Evolutionary conservation across 768 basidiomycete species (phyloP).

Genomic region (Austroboletus festivus): DNA sequence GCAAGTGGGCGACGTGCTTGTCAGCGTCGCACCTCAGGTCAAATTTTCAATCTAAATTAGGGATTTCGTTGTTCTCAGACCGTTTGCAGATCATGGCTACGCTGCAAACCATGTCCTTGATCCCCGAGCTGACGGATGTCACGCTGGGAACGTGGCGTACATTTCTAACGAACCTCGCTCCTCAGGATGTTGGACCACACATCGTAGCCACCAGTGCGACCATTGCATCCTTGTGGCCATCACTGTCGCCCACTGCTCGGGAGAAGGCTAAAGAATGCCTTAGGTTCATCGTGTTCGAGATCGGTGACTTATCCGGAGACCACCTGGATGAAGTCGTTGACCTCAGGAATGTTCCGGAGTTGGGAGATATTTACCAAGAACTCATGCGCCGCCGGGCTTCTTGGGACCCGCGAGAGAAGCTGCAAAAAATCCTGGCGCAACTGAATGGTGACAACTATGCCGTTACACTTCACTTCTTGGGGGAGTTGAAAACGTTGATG

Average conservation of each 20-base stretch:
- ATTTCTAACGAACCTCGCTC: slow-evolving; percentile 67
- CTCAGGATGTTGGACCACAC: slow-evolving; percentile 74
- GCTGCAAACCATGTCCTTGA: slow-evolving; percentile 81
- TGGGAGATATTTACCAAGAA: slow-evolving; percentile 41
- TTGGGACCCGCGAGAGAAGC: slow-evolving; percentile 51
- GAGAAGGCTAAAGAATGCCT: slow-evolving; percentile 57
- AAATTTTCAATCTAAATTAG: slow-evolving; percentile 10
- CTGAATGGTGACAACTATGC: slow-evolving; percentile 75
- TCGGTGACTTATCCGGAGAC: slow-evolving; percentile 49
- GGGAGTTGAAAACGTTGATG: slow-evolving; percentile 73
- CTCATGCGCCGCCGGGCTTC: slow-evolving; percentile 44
- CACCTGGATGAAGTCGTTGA: slow-evolving; percentile 80
- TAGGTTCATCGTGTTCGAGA: slow-evolving; percentile 64
- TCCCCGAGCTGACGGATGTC: slow-evolving; percentile 71
- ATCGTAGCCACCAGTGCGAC: slow-evolving; percentile 86
- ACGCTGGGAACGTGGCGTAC: slow-evolving; percentile 77
- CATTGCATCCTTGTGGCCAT: slow-evolving; percentile 73
- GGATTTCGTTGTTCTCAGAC: slow-evolving; percentile 9
- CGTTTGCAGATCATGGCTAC: slow-evolving; percentile 84
- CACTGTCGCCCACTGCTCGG: slow-evolving; percentile 51
- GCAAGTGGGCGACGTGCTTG: slow-evolving; percentile 68
- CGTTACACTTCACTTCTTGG: slow-evolving; percentile 68
- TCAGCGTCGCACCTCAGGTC: slow-evolving; percentile 85
- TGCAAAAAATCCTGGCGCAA: slow-evolving; percentile 71
- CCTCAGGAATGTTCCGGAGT: slow-evolving; percentile 66